A percentile compares a stretch with the other conserved stretches of the same genome.
Evolutionary conservation across 768 basidiomycete genomes (phyloP).

Genomic region (Russula brevipes): DNA sequence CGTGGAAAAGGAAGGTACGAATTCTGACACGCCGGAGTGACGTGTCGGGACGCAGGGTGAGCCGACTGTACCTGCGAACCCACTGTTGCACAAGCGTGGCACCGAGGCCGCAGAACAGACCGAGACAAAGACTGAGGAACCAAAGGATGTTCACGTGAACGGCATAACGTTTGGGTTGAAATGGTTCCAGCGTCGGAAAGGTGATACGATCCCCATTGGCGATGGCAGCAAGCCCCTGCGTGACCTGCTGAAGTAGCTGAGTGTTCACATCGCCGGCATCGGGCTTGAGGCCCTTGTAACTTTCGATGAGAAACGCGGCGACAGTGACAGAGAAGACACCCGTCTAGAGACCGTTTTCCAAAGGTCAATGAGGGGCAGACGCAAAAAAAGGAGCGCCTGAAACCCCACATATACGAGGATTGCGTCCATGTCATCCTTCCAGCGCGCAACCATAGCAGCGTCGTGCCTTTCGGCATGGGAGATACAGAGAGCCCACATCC

Average conservation of each 20-base stretch:
- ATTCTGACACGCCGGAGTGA: not conserved
- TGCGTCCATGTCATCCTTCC: slow-evolving; percentile 14
- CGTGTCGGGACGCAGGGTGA: not conserved
- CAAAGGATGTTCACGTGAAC: slow-evolving; percentile 21
- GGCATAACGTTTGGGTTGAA: not conserved
- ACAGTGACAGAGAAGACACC: slow-evolving; percentile 17
- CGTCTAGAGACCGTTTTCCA: not conserved
- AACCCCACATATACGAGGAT: slow-evolving; percentile 9
- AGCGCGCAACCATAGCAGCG: slow-evolving; percentile 7
- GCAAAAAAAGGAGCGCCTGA: not conserved
- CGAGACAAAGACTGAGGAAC: slow-evolving; percentile 19
- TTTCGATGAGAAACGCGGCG: slow-evolving; percentile 23
- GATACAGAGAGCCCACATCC: slow-evolving; percentile 21
- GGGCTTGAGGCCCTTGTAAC: slow-evolving; percentile 19
- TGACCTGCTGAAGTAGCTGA: slow-evolving; percentile 9
- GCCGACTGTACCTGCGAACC: slow-evolving; percentile 7
- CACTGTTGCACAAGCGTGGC: slow-evolving; percentile 20
- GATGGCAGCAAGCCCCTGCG: slow-evolving; percentile 11
- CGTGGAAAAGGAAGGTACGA: slow-evolving; percentile 1
- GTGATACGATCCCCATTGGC: not conserved
- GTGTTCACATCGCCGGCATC: slow-evolving; percentile 9
- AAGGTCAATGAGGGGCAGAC: not conserved
- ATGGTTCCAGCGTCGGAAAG: not conserved
- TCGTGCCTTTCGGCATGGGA: slow-evolving; percentile 3
- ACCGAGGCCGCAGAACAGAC: slow-evolving; percentile 12